Evolutionary conservation across 192 early-diverging fungal species (phyloP), one percentile per base, ranked within the genome.

Genomic region (Nowakowskiella sp.): DNA sequence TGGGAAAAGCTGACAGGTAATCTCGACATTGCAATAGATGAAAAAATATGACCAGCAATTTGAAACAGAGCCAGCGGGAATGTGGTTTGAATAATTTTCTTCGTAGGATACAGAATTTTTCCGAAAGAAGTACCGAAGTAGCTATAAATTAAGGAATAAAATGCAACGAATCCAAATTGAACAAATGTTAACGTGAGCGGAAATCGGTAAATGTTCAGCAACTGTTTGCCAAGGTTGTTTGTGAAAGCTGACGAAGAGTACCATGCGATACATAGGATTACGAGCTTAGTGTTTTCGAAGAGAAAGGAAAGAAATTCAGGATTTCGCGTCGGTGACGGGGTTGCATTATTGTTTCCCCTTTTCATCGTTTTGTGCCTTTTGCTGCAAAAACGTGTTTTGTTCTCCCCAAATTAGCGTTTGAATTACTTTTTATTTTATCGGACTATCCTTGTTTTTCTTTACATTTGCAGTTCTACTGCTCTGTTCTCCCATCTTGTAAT

Each of bases 1-100:
- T 94, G 91, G 7, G 86, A 82, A 60, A 91, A 80, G 43, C 80
- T 84, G 7, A 94, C 85, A 1, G 89, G 79, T n/a, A 91, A 81
- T 19, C 68, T 61, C 33, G 82, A 76, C 25, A 91, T 82, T n/a
- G 89, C 86, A 28, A 85, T 55, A 49, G 77, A 78, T 0, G 84
- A 84, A 53, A 91, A 85, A 6, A 89, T 72, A 73, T 94, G 91
- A 0, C 89, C 89, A 16, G 81, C 73, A 42, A 94, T 89, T 59
- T 86, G 78, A 69, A 94, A 94, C 13, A 78, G 61, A 43, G 77
- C 75, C 50, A 94, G 57, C 0, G 88, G 89, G 6, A 79, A 57
- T 2, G 83, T 87, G n/a, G 71, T 78, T 13, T 58, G 51, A 36
- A 89, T 33, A 28, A 88, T 73, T 4, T 62, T 68, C 43, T 60